Percentiles rank a stretch among this genome's conserved stretches.
These are phyloP conservation scores for Vicia sativa DNA, from an alignment of 306 rosid genomes.

Conservation along the genomic window DNA sequence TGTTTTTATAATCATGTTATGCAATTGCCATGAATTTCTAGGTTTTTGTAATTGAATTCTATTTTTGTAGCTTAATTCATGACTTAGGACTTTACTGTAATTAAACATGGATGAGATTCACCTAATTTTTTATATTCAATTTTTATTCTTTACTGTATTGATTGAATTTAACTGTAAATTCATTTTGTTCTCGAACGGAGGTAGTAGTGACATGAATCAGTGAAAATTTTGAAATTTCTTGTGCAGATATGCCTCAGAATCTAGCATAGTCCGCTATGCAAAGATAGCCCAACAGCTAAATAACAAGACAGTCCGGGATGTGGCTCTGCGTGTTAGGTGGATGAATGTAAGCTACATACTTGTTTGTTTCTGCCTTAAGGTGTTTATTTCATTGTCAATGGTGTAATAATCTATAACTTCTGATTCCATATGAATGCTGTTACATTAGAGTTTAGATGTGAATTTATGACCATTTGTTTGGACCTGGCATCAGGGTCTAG, in stretches of 20 bases:
- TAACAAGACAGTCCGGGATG: conserved; percentile 87
- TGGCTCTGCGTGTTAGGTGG: conserved; percentile 96
- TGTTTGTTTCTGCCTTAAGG: conserved; percentile 15
- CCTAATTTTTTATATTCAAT: not conserved
- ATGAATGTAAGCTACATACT: conserved; percentile 74
- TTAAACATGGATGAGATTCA: too few species aligned
- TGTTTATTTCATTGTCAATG: conserved; percentile 31
- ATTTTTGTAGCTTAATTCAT: not conserved
- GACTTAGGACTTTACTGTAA: not conserved
- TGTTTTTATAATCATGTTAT: not conserved
- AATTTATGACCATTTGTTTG: conserved; percentile 17
- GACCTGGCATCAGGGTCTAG: conserved; percentile 20
- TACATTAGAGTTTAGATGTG: not conserved
- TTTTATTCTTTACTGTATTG: not conserved
- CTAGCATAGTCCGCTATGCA: conserved; percentile 74
- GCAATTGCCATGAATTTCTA: not conserved
- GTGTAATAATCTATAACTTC: not conserved
- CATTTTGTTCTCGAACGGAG: not conserved
- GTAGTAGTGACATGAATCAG: conserved; percentile 4
- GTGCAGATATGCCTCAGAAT: conserved; percentile 59
- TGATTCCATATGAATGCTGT: not conserved
- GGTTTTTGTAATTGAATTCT: not conserved
- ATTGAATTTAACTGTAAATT: not conserved
- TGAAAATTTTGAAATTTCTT: conserved; percentile 28
- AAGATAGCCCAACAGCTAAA: conserved; percentile 85